Conservation (phyloP, 1,139 yeast species). For the Candida sojae region DNA sequence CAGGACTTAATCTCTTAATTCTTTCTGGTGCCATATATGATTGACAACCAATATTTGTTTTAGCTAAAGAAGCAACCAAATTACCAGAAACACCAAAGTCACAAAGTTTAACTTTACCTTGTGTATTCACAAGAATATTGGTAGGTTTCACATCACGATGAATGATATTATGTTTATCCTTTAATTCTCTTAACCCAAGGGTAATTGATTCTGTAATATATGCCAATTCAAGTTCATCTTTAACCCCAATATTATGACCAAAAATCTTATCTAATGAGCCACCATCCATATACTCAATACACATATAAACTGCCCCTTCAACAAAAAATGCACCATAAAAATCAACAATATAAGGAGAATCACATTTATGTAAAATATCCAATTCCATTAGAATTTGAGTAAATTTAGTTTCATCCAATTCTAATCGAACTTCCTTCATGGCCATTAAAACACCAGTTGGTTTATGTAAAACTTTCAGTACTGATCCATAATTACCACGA, state of each 20-base stretch:
- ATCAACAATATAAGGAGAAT: constrained; percentile 87
- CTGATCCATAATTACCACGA: constrained; percentile 94
- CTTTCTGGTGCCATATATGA: constrained; percentile 99
- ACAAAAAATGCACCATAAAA: constrained; percentile 96
- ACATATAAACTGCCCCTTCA: constrained; percentile 97
- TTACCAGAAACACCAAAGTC: constrained; percentile 98
- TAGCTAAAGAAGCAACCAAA: constrained; percentile 91
- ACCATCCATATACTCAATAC: constrained; percentile 98
- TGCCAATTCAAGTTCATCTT: constrained; percentile 74
- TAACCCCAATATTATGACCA: constrained; percentile 68
- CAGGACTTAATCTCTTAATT: constrained; percentile 60
- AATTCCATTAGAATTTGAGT: constrained; percentile 94
- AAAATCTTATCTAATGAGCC: constrained; percentile 90
- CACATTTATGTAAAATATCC: constrained; percentile 88
- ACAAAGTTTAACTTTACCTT: constrained; percentile 87
- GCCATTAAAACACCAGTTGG: constrained; percentile 97
- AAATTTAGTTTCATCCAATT: constrained; percentile 87
- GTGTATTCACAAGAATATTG: constrained; percentile 76
- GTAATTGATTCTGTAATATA: constrained; percentile 81
- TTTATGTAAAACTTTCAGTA: constrained; percentile 85
- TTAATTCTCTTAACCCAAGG: constrained; percentile 78
- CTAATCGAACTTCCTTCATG: constrained; percentile 93
- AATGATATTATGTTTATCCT: constrained; percentile 85
- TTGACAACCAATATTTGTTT: constrained; percentile 97
- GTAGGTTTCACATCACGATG: constrained; percentile 99